phyloP scores from a whole-genome alignment of 164 flowering plant genomes.

The Chimonanthus salicifolius region DNA sequence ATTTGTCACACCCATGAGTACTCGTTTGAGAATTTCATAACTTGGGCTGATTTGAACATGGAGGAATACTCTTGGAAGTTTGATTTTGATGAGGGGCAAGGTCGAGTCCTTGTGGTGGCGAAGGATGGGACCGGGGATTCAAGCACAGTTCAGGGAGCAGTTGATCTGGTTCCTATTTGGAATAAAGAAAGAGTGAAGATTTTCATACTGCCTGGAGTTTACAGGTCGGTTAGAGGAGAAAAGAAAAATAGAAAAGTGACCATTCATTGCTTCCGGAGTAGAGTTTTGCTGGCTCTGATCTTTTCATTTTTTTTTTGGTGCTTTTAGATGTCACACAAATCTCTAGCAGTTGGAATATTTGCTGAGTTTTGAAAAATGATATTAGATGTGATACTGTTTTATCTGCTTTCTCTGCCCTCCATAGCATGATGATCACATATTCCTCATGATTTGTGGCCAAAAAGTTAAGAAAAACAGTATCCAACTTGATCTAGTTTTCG shows the following conservation, averaged over 20 bases:
- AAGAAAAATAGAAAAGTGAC: neutral
- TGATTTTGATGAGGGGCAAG: neutral
- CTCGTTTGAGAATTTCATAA: slow-evolving; percentile 22
- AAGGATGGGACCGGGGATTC: slow-evolving; percentile 57
- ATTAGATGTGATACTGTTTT: neutral
- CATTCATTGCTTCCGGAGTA: neutral
- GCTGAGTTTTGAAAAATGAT: neutral
- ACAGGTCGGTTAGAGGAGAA: slow-evolving; percentile 42
- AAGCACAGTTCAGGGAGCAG: slow-evolving; percentile 64
- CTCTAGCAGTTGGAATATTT: too few species aligned
- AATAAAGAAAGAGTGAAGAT: slow-evolving; percentile 60
- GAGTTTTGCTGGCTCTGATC: too few species aligned
- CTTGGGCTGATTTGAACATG: slow-evolving; percentile 61
- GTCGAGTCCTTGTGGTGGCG: slow-evolving; percentile 59
- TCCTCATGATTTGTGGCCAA: neutral
- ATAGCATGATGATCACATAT: neutral
- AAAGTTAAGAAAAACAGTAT: neutral
- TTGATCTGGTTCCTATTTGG: slow-evolving; percentile 58
- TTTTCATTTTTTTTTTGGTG: too few species aligned
- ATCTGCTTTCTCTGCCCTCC: neutral
- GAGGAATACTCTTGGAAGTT: slow-evolving; percentile 11
- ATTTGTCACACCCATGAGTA: neutral
- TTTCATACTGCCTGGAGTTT: slow-evolving; percentile 62
- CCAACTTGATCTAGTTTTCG: neutral
- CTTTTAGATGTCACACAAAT: too few species aligned